Evolutionary conservation across 1,284 basidiomycete species (phyloP), one percentile per base, ranked within the genome.

Genomic region (Abortiporus biennis): DNA sequence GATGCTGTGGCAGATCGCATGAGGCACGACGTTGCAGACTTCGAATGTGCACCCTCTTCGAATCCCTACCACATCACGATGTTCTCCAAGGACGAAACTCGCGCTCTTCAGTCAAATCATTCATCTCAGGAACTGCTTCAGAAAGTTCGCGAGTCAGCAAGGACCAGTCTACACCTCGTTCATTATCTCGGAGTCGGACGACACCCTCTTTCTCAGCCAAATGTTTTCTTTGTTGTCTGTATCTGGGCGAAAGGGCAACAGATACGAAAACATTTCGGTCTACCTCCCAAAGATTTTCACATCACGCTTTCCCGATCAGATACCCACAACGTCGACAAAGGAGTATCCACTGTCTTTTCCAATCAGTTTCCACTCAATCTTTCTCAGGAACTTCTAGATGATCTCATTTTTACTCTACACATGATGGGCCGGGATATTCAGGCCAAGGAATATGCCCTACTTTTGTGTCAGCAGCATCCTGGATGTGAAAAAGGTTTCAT

Each of bases 161-260:
- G 8, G n/a, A 9, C n/a, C 9, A 29, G 9, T n/a, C 27, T 29
- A 29, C n/a, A 29, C n/a, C 27, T 8, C 9, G 27, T 29, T n/a
- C 27, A 29, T 29, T 9, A n/a, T n/a, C 27, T 29, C 8, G 27
- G 27, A n/a, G n/a, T 29, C 8, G 27, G 27, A 8, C 27, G 27
- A 9, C 27, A 29, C n/a, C n/a, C 27, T 8, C 9, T 9, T n/a
- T 30, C 45, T 44, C n/a, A 23, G 36, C 27, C 21, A 36, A 60
- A 35, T 1, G 62, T 71, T 1, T 62, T 65, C 45, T 79, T 72
- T 52, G 62, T 73, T 11, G 68, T 75, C 6, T 58, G 77, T n/a
- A 61, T 79, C 2, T 79, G 76, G 74, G 72, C 72, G 32, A 66
- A 68, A 9, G 76, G 71, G 4, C 72, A 80, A 47, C 61, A 62